Evolutionary conservation across 106 monocot genomes (phyloP), one percentile per base, ranked within the genome.

Genomic region (Apostasia ramifera): DNA sequence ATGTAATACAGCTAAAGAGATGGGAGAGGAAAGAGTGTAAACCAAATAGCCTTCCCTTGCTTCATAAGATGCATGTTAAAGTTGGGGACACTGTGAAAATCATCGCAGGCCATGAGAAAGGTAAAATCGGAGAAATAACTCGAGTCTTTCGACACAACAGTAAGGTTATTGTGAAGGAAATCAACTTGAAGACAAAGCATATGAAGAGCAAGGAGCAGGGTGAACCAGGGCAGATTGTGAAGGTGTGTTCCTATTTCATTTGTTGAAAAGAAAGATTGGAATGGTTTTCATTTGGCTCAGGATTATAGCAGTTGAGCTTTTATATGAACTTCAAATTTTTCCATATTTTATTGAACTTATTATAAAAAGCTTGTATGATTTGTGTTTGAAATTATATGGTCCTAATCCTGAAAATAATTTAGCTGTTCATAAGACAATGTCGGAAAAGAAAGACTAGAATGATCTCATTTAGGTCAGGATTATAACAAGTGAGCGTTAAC

Each of bases 21-120:
- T 97, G 97, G 97, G 97, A 97, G 72, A 72, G 97, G 3, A 97
- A 82, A 67, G 80, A 97, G 39, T 97, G 92, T 60, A 97, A 97
- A 76, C 86, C 89, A 26, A 97, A 97, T 72, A 89, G 97, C 66
- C 92, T 92, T 59, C 97, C 97, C 39, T 68, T 89, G 48, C 70
- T 97, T 58, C 92, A 97, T 46, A 97, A 97, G 74, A 87, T 97
- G 97, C 97, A 97, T 69, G 97, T 97, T 40, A 97, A 87, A 73
- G 66, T 97, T 60, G 97, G 97, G 8, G 97, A 97, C 68, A 97
- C 97, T 2, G 89, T 97, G 0, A 82, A 97, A 77, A 55, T 94
- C 69, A 94, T 94, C 46, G 52, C 88, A 39, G 94, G 94, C 3
- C 83, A 67, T 70, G 94, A 94, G 45, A 94, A 94, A 72, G 94